These are phyloP conservation scores for Digitaria exilis DNA, from an alignment of 202 grass and related monocot species.

Conservation along the genomic window DNA sequence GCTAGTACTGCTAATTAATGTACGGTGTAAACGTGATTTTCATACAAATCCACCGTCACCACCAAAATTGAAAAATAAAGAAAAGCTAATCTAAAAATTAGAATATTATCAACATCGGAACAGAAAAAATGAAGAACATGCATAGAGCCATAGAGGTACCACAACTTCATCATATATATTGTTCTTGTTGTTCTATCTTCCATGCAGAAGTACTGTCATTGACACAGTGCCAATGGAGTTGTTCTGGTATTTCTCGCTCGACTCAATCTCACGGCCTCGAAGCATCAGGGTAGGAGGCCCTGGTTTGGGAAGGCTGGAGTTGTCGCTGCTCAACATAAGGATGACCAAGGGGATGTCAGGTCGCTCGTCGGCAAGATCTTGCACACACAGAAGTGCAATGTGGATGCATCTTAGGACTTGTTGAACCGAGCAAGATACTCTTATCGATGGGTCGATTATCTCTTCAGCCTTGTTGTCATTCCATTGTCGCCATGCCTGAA, in stretches of 20 bases:
- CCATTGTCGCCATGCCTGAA: conserved; percentile 79
- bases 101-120: background rate
- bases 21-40: background rate
- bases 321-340: conserved; percentile 62
- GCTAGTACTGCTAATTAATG: too few relatives aligned
- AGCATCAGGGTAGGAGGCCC: conserved; percentile 70
- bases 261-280: conserved; percentile 43
- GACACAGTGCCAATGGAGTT: conserved; percentile 48
- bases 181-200: conserved; percentile 42
- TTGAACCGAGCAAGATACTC: conserved; percentile 36
- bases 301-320: conserved; percentile 51
- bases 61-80: background rate
- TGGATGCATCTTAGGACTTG: conserved; percentile 73
- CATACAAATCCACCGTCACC: background rate
- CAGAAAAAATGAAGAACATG: background rate
- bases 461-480: conserved; percentile 66
- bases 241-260: conserved; percentile 44
- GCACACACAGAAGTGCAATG: conserved; percentile 73
- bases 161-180: background rate
- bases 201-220: conserved; percentile 59
- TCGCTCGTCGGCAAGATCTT: conserved; percentile 72
- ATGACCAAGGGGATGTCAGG: conserved; percentile 73
- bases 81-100: conserved; percentile 16
- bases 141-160: background rate
- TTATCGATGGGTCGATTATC: conserved; percentile 69